Base-by-base conservation (phyloP, 352 stramenopile genomes). In the Globisporangium solare region DNA sequence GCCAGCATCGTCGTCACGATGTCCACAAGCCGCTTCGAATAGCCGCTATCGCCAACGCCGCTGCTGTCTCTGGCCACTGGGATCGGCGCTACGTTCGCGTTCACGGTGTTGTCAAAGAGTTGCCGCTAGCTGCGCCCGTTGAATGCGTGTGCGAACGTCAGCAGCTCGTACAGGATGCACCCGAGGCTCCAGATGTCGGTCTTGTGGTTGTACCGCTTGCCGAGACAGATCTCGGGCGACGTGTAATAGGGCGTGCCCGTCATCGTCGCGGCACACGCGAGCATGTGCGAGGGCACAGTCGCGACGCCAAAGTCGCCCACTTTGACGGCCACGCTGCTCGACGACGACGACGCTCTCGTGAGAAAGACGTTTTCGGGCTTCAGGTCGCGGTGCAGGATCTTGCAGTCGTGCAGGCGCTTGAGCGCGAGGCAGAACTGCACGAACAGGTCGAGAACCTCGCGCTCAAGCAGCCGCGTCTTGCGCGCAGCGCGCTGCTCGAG, bases 121-220 rank as follows among this genome's bases (percentile, higher is more conserved):
- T 92, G 79, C 5, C 79, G 74, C 61, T 92, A 79, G 58, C 71
- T 89, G 13, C 79, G 71, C 13, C 86, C 91, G 20, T 96, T 79
- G 62, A 98, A 98, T 17, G 90, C 84, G 51, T 97, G 88, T 13
- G 66, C 60, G 54, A 97, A 80, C 22, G 91, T 94, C 2, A 58
- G 67, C 68, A 98, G 84, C 70, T 98, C 94, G 68, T 96, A 98
- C 21, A 98, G 58, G 10, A 98, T 79, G 64, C 92, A 98, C 2
- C 94, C 94, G 14, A 98, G 70, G 32, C 92, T 96, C 94, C 94
- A 98, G 17, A 98, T 67, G 62, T 98, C 94, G 0, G 85, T 95
- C 70, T 98, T 98, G 56, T 92, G 76, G 52, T 97, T 96, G 76
- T 98, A 98, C 14, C 75, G 74, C 51, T 93, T 80, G 15, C 94